Conservation (phyloP, 176 grass and related monocot genomes). For the Dendrocalamus sinicus region DNA sequence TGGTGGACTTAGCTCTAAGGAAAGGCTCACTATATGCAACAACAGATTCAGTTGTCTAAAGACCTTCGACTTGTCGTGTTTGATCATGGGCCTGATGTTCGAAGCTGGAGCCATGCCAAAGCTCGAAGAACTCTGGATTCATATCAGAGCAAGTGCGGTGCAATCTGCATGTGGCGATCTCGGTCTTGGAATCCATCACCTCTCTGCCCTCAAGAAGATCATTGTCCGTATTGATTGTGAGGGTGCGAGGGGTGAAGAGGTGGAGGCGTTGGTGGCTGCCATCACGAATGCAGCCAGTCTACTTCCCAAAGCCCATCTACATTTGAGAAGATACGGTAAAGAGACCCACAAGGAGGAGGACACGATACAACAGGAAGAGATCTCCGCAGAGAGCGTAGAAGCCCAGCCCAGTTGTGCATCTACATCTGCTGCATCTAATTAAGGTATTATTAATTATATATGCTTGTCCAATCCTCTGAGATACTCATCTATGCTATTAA, state of each 20-base stretch:
- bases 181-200: neutral
- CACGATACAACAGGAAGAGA: neutral
- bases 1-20: neutral
- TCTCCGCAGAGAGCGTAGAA: neutral
- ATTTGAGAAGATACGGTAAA: too few relatives aligned
- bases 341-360: neutral
- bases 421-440: neutral
- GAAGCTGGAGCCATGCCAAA: conserved; percentile 17
- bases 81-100: neutral
- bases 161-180: neutral
- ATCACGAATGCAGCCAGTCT: neutral
- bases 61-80: neutral
- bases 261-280: neutral
- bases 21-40: neutral
- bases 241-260: neutral
- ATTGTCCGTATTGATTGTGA: neutral
- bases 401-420: neutral
- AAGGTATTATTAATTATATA: neutral
- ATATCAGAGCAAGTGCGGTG: neutral
- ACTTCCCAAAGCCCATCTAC: too few relatives aligned
- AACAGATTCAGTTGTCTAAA: neutral
- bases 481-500: too few relatives aligned
- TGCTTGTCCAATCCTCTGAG: too few relatives aligned
- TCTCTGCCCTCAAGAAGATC: neutral
- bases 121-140: neutral